Percentiles rank a stretch among this genome's conserved stretches.
Evolutionary conservation across 306 rosid species (phyloP).

Genomic region (Cucurbita moschata): DNA sequence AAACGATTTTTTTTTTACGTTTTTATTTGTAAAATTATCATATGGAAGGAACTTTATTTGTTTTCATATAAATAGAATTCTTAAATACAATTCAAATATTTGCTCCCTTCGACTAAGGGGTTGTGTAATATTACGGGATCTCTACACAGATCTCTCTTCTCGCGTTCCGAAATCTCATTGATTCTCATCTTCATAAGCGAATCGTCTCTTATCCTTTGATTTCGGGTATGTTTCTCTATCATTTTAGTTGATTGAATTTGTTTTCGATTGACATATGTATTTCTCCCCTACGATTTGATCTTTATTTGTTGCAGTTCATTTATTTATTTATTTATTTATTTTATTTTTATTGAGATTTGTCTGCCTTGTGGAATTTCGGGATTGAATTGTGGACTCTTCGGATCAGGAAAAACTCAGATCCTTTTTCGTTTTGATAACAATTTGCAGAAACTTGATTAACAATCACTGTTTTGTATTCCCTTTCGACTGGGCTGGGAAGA

Average conservation of each 20-base stretch:
- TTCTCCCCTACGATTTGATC: not conserved
- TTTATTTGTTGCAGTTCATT: not conserved
- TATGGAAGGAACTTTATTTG: not conserved
- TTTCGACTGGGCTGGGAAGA: constrained; percentile 3
- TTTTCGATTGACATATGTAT: not conserved
- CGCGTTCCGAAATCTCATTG: not conserved
- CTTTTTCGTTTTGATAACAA: not conserved
- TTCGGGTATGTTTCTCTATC: not conserved
- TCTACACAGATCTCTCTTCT: not conserved
- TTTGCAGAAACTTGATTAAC: not conserved
- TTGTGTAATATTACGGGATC: not conserved
- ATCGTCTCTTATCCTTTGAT: not conserved
- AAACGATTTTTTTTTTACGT: too few species aligned
- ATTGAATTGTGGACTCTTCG: not conserved
- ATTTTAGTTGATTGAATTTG: not conserved
- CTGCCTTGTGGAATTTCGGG: not conserved
- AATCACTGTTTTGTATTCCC: not conserved
- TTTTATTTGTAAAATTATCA: not conserved
- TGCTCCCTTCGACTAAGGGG: not conserved
- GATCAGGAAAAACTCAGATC: not conserved
- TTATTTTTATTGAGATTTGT: not conserved
- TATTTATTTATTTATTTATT: not conserved
- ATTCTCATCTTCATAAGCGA: not conserved
- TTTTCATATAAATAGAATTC: not conserved
- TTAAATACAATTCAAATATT: not conserved